Evolutionary conservation across 345 rosid genomes (phyloP).

Genomic region (Anastatica hierochuntica): DNA sequence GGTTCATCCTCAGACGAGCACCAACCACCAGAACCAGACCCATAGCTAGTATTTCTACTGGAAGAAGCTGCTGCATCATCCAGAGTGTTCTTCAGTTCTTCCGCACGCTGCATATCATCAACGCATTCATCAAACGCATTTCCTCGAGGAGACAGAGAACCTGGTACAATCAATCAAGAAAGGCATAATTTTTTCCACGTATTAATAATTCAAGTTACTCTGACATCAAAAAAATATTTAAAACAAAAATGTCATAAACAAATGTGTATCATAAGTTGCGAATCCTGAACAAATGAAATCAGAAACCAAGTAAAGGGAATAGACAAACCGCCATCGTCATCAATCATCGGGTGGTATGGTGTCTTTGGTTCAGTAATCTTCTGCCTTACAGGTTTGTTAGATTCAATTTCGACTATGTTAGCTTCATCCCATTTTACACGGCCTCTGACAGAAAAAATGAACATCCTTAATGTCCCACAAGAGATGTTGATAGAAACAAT

Average conservation of each 20-base stretch:
- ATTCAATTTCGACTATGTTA: slow-evolving; percentile 80
- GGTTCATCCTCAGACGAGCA: slow-evolving; percentile 83
- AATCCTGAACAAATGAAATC: too few relatives aligned
- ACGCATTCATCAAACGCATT: slow-evolving; percentile 45
- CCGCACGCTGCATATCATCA: slow-evolving; percentile 50
- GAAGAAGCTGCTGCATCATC: slow-evolving; percentile 63
- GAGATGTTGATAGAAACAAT: too few relatives aligned
- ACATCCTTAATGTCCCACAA: too few relatives aligned
- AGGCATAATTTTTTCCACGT: neutral
- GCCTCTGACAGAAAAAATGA: slow-evolving; percentile 31
- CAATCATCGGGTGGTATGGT: slow-evolving; percentile 84
- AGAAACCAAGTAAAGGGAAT: neutral
- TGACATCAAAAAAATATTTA: too few relatives aligned
- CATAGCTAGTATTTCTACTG: slow-evolving; percentile 32
- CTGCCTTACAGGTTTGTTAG: slow-evolving; percentile 89
- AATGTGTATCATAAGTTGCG: too few relatives aligned
- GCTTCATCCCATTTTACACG: slow-evolving; percentile 84
- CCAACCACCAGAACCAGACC: slow-evolving; percentile 57
- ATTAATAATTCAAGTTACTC: too few relatives aligned
- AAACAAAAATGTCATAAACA: too few relatives aligned
- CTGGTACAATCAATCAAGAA: slow-evolving; percentile 25
- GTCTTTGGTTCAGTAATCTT: slow-evolving; percentile 98
- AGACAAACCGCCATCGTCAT: slow-evolving; percentile 71
- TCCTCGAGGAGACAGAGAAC: slow-evolving; percentile 47
- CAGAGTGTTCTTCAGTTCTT: slow-evolving; percentile 50